Conservation (phyloP, 2,329 filamentous ascomycete species). For the Neofusicoccum parvum region DNA sequence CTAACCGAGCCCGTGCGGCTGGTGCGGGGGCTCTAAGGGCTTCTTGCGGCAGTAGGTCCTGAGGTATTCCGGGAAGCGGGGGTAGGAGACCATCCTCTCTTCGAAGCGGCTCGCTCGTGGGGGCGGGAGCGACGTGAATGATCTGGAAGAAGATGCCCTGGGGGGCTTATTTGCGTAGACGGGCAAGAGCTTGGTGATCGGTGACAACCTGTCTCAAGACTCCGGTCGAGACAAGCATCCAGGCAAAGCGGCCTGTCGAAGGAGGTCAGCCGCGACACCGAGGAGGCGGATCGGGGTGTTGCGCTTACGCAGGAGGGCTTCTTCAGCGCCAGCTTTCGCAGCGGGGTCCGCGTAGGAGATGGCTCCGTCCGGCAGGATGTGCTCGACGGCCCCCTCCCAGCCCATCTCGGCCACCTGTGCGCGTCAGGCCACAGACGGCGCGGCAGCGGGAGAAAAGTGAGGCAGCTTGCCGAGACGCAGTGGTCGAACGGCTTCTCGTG, state of each 20-base stretch:
- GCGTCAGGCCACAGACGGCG: not conserved
- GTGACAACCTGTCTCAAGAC: not conserved
- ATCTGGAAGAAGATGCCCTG: constrained; percentile 18
- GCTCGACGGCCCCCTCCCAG: constrained; percentile 12
- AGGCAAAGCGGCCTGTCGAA: constrained; percentile 2
- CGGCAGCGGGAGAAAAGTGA: not conserved
- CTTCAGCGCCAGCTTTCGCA: constrained; percentile 7
- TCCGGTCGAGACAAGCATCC: constrained; percentile 17
- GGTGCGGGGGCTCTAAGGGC: constrained; percentile 15
- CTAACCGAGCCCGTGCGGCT: constrained; percentile 10
- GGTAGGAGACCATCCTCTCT: constrained; percentile 1
- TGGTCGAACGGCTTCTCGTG: constrained; percentile 15
- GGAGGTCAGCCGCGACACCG: not conserved
- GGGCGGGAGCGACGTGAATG: not conserved
- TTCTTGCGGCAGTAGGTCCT: constrained; percentile 15
- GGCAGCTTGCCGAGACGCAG: not conserved
- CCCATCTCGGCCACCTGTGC: constrained; percentile 16
- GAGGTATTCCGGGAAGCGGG: constrained; percentile 8
- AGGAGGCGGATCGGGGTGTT: not conserved
- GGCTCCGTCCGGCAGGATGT: not conserved
- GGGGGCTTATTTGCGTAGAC: constrained; percentile 1
- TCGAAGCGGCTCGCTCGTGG: not conserved
- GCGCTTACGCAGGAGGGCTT: constrained; percentile 11
- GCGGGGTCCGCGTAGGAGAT: constrained; percentile 18
- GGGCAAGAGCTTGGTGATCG: constrained; percentile 14